These are phyloP conservation scores for Fusarium buxicola DNA, from an alignment of 2,329 filamentous ascomycete genomes.

Conservation along the genomic window DNA sequence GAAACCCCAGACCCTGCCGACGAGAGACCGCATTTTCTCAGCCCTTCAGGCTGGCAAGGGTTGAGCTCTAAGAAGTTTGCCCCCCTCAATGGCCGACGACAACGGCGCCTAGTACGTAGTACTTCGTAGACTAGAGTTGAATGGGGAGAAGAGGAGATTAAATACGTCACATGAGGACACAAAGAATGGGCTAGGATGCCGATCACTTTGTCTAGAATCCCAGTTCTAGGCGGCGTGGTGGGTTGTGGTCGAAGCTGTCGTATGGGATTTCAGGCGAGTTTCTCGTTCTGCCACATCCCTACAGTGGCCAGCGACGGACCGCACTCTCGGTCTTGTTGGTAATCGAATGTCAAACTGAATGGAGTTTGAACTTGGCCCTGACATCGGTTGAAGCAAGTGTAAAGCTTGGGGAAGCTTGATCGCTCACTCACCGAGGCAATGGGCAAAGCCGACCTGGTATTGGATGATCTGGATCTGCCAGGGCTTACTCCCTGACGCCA, in stretches of 20 bases:
- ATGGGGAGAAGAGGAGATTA: constrained; percentile 19
- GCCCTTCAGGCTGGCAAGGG: constrained; percentile 24
- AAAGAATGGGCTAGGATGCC: constrained; percentile 21
- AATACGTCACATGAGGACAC: constrained; percentile 39
- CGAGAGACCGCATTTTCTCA: constrained; percentile 21
- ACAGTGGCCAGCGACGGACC: not conserved
- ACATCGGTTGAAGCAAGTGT: constrained; percentile 9
- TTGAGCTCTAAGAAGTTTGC: constrained; percentile 7
- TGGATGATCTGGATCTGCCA: constrained; percentile 37
- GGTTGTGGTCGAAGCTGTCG: constrained; percentile 8
- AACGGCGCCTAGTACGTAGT: constrained; percentile 1
- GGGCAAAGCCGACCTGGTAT: constrained; percentile 26
- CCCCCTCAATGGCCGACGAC: constrained; percentile 12
- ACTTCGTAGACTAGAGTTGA: not conserved
- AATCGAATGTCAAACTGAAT: not conserved
- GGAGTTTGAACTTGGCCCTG: not conserved
- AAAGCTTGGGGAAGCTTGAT: constrained; percentile 10
- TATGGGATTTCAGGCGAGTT: not conserved
- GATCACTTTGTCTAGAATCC: constrained; percentile 41
- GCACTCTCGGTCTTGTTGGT: not conserved
- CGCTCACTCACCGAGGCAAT: constrained; percentile 18
- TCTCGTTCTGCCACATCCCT: constrained; percentile 9
- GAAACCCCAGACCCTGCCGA: constrained; percentile 10
- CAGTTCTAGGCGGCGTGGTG: constrained; percentile 7
- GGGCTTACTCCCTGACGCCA: constrained; percentile 28